Conservation (phyloP, 176 grass and related monocot species). For the Carex kokanica region DNA sequence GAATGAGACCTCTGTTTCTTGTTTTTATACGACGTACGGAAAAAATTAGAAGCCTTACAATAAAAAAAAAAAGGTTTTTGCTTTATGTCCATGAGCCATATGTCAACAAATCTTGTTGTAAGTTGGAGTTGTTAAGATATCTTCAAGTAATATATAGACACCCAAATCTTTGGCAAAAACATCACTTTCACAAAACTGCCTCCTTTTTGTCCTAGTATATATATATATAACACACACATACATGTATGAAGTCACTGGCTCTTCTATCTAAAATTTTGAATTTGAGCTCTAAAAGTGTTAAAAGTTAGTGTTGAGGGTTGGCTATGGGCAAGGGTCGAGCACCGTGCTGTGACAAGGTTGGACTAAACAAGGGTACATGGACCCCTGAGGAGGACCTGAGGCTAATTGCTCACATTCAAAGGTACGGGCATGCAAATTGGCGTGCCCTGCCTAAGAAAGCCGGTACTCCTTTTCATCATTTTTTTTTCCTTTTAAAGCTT, state of each 20-base stretch:
- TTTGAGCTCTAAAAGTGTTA: not conserved
- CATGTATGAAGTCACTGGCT: constrained; percentile 5
- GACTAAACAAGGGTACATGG: constrained; percentile 91
- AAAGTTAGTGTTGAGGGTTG: not conserved
- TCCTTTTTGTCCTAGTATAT: not conserved
- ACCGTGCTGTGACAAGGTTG: constrained; percentile 87
- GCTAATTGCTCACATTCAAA: constrained; percentile 71
- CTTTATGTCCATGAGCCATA: not conserved
- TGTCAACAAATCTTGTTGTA: constrained; percentile 12
- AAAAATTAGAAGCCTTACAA: not conserved
- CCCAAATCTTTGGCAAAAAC: constrained; percentile 9
- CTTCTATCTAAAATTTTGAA: constrained; percentile 8
- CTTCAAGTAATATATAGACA: not conserved
- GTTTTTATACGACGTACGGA: not conserved
- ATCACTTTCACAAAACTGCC: constrained; percentile 19
- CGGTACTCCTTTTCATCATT: constrained; percentile 10
- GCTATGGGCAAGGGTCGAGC: constrained; percentile 58
- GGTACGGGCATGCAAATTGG: constrained; percentile 70
- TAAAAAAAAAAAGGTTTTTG: not conserved
- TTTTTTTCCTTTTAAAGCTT: not conserved
- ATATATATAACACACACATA: constrained; percentile 9
- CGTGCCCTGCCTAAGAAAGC: constrained; percentile 79
- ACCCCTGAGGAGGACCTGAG: constrained; percentile 81
- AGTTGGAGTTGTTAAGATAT: constrained; percentile 31
- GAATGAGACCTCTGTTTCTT: not conserved